These are phyloP conservation scores for Sphagnum contortum DNA, from an alignment of 225 moss, liverwort and hornwort species.

Conservation along the genomic window DNA sequence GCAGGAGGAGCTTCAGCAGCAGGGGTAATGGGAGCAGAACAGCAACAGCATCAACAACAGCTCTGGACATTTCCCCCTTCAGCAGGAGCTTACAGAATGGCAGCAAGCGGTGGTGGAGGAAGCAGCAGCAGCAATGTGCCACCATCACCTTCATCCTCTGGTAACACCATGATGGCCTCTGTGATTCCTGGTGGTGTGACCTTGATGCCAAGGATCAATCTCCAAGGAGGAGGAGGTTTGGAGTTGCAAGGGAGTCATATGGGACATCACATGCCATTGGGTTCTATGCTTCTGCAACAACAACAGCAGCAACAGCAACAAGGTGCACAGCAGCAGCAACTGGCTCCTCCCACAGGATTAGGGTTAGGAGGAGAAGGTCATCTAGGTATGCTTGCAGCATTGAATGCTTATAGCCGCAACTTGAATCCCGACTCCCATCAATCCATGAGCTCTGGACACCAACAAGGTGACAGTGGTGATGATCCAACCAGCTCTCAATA, in stretches of 20 bases:
- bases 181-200: slow-evolving; percentile 84
- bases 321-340: no score
- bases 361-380: slow-evolving; percentile 62
- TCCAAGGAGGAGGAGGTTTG: slow-evolving; percentile 82
- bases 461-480: slow-evolving; percentile 98
- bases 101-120: slow-evolving; percentile 58
- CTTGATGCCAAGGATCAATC: slow-evolving; percentile 93
- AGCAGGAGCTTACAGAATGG: slow-evolving; percentile 74
- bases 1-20: slow-evolving; percentile 62
- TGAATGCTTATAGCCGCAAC: slow-evolving; percentile 93
- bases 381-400: slow-evolving; percentile 94
- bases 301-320: slow-evolving; percentile 39
- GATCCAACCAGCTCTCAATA: slow-evolving; percentile 97
- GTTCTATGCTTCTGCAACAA: slow-evolving; percentile 96
- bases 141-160: no score
- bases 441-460: slow-evolving; percentile 92
- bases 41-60: slow-evolving; percentile 50
- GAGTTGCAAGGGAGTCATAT: slow-evolving; percentile 91
- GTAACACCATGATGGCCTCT: slow-evolving; percentile 24
- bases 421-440: slow-evolving; percentile 80
- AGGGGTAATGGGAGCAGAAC: slow-evolving; percentile 81
- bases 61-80: slow-evolving; percentile 90
- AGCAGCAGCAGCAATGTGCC: slow-evolving; percentile 49
- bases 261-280: slow-evolving; percentile 84
- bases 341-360: slow-evolving; percentile 64